These are phyloP conservation scores for Backusella psychrophila DNA, from an alignment of 192 early-diverging fungal species.

Conservation along the genomic window DNA sequence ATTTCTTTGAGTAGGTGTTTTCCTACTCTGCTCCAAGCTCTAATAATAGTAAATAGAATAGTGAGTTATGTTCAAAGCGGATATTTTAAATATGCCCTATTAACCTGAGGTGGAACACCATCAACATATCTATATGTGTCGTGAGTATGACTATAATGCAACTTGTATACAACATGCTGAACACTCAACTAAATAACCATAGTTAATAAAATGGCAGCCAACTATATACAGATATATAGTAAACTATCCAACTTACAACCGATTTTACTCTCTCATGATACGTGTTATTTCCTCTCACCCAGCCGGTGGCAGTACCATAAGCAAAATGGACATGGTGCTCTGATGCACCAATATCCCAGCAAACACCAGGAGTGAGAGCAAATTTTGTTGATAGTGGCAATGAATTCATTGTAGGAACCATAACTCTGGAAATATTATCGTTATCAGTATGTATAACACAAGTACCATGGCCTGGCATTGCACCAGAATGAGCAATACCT, in stretches of 20 bases:
- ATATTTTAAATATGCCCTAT: not conserved
- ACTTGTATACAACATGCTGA: conserved; percentile 12
- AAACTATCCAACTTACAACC: conserved; percentile 1
- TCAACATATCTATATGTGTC: conserved; percentile 21
- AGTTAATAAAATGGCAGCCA: not conserved
- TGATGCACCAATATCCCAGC: conserved; percentile 8
- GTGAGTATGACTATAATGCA: conserved; percentile 12
- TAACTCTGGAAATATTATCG: not conserved
- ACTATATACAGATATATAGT: not conserved
- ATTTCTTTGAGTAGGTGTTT: not conserved
- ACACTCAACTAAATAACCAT: not conserved
- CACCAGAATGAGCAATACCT: conserved; percentile 1
- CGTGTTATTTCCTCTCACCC: conserved; percentile 19
- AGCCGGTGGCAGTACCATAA: conserved; percentile 6
- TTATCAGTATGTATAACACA: not conserved
- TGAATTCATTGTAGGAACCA: not conserved
- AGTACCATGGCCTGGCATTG: not conserved
- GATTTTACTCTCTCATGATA: not conserved
- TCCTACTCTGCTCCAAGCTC: not conserved
- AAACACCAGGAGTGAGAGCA: not conserved
- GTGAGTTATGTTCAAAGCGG: not conserved
- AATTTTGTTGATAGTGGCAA: not conserved
- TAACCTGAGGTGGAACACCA: conserved; percentile 15
- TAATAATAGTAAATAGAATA: not conserved
- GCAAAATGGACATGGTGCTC: conserved; percentile 4